Base-by-base conservation (phyloP, 2,329 filamentous ascomycete species). In the Claviceps fusiformis region DNA sequence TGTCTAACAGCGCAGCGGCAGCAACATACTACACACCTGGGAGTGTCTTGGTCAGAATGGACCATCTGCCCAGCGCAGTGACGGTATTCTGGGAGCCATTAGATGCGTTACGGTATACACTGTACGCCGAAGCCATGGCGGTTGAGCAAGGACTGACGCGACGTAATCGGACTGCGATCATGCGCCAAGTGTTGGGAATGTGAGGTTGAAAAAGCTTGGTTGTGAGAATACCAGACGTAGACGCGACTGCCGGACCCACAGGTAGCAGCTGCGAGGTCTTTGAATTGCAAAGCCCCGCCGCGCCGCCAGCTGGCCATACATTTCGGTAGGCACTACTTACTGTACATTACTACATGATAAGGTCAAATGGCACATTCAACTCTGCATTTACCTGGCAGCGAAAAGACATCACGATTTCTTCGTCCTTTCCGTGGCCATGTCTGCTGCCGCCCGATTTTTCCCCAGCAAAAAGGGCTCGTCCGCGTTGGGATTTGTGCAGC, bases 41-140 rank as follows among this genome's bases (percentile, higher is more conserved):
- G 39, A 93, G 75, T 58, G 85, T 79, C 65, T 82, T 85, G 64
- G 83, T 82, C 58, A 85, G 74, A 62, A 90, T 82, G 45, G 89
- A 95, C 91, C 91, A 96, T 61, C 91, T 78, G 69, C 85, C 85
- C 59, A 95, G 73, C 46, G 85, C 81, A 17, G 89, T 95, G 57
- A 87, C 70, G 1, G 89, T 95, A 58, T 66, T 65, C 45, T 64
- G 61, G 47, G 66, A 65, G 58, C 58, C 58, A 48, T 62, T 61
- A 60, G 65, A 61, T 55, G 68, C 60, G 63, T 67, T 66, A 63
- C 69, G 65, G 62, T 68, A 66, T 61, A 64, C 63, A 66, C 65
- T 67, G 60, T 66, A 71, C 53, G 70, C 68, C 61, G 70, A 70
- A 47, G 68, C 67, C 70, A 72, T 72, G 65, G 66, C 65, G 66